Evolutionary conservation across 345 rosid genomes (phyloP), one percentile per base, ranked within the genome.

Genomic region (Euclidium syriacum): DNA sequence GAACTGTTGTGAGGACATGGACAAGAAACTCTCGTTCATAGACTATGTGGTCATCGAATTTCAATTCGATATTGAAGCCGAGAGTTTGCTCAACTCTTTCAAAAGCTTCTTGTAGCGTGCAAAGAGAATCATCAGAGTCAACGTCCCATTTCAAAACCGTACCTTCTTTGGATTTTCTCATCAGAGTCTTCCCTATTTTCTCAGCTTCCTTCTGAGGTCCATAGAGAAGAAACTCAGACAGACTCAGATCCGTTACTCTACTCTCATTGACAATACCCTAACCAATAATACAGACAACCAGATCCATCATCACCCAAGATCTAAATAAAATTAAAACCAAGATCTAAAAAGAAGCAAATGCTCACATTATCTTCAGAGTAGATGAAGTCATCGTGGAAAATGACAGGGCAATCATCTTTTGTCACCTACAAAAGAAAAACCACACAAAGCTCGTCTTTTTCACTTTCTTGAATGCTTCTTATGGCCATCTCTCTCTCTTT

Each of bases 1-100:
- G 60, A 53, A 84, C 80, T 38, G 85, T 35, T 63, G 78, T 82
- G 41, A 94, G 78, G 29, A 74, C 82, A 20, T 74, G 75, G 57
- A 68, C 58, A 38, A 94, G 91, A 68, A 79, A 48, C 39, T 85
- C 87, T 16, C 73, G 83, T 1, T 77, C 73, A 69, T 94, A 94
- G 15, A 84, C 84, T 1, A 71, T 56, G 16, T 80, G 64, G 62
- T 90, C 96, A 73, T 90, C 97, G 20, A 90, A 94, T 65, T 94
- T 94, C 46, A 94, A 48, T 76, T 94, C 99, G 53, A 94, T 81
- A 56, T 94, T 90, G 81, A 90, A 94, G 9, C 99, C 99, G 7
- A 87, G 33, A 32, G 78, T 58, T 3, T 87, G 81, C 20, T 84
- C 79, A 23, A 94, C 97, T 70, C 30, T 70, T 66, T 87, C 74